A percentile compares a stretch with the other conserved stretches of the same genome.
These are phyloP conservation scores for Sedum album DNA, from an alignment of 164 flowering plant genomes.

Conservation along the genomic window DNA sequence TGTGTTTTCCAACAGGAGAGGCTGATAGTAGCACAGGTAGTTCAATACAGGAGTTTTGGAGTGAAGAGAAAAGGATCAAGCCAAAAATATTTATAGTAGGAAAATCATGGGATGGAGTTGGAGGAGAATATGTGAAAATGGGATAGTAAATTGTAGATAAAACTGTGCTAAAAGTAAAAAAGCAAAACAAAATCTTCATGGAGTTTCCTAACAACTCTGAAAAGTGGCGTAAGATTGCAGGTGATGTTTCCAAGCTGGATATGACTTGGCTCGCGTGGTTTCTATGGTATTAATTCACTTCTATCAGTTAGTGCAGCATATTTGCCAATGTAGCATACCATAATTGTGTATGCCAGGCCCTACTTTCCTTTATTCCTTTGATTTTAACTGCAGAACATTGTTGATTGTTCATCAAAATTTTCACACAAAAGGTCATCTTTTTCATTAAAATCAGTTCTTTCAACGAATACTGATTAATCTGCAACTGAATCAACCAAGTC, in stretches of 20 bases:
- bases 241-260: slow-evolving; percentile 21
- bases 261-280: slow-evolving; percentile 48
- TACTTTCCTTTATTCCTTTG: background rate
- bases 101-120: slow-evolving; percentile 16
- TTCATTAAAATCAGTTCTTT: no score
- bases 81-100: slow-evolving; percentile 5
- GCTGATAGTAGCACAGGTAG: background rate
- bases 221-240: slow-evolving; percentile 4
- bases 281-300: slow-evolving; percentile 5
- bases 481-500: no score
- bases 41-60: slow-evolving; percentile 4
- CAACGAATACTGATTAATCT: no score
- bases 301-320: background rate
- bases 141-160: slow-evolving; percentile 4
- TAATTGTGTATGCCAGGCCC: background rate
- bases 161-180: background rate
- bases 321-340: background rate
- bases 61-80: slow-evolving; percentile 5
- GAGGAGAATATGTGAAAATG: slow-evolving; percentile 16
- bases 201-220: slow-evolving; percentile 28
- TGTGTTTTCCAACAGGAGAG: slow-evolving; percentile 3
- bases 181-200: slow-evolving; percentile 28
- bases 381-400: no score
- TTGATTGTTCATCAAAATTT: no score
- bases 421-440: no score